Conservation (phyloP, 768 basidiomycete genomes). For the Termitomyces sp. region DNA sequence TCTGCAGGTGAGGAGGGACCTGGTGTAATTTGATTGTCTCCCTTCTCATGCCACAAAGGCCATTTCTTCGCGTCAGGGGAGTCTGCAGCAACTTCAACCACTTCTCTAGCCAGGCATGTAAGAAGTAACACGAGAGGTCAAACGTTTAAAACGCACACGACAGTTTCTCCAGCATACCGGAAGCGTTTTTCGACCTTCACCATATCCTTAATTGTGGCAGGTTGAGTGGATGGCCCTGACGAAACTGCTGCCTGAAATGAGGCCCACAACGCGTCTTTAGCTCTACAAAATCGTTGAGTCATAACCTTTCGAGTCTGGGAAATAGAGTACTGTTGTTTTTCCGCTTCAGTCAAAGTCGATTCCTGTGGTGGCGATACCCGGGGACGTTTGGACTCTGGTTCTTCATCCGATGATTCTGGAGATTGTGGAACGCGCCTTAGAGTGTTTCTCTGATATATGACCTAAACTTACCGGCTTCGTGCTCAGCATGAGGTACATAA, state of each 20-base stretch:
- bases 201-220: conserved; percentile 26
- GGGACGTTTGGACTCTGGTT: conserved; percentile 28
- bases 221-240: conserved; percentile 18
- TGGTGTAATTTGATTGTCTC: background rate
- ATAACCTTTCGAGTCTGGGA: background rate
- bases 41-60: conserved; percentile 44
- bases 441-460: background rate
- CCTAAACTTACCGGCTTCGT: conserved; percentile 25
- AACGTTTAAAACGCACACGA: conserved; percentile 44
- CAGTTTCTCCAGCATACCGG: conserved; percentile 72
- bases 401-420: conserved; percentile 35
- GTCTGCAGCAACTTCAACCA: conserved; percentile 66
- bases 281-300: conserved; percentile 30
- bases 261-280: conserved; percentile 61
- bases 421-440: conserved; percentile 16
- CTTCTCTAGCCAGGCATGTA: conserved; percentile 45
- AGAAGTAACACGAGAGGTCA: background rate
- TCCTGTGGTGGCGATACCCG: conserved; percentile 20
- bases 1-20: background rate
- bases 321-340: conserved; percentile 38
- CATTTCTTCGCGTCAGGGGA: conserved; percentile 75
- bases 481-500: conserved; percentile 47
- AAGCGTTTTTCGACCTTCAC: conserved; percentile 69
- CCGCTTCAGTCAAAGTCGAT: conserved; percentile 29
- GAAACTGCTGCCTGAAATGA: conserved; percentile 62